Percentiles rank a stretch among this genome's conserved stretches.
Conservation (phyloP, 2,329 filamentous ascomycete genomes). For the Fusarium kyushuense region DNA sequence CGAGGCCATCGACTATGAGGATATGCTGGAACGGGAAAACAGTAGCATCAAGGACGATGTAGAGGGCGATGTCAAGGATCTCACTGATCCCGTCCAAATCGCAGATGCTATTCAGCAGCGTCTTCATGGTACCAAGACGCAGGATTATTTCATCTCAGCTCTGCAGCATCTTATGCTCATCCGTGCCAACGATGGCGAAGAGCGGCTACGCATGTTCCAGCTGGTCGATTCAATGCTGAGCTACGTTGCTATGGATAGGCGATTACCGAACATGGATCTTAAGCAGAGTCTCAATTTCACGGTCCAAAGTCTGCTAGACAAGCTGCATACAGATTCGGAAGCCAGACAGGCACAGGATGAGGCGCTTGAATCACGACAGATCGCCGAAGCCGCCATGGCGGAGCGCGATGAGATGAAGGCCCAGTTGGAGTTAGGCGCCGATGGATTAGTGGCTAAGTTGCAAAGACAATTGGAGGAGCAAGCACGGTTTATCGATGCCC, state of each 20-base stretch:
- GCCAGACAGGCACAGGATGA: constrained; percentile 93
- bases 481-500: constrained; percentile 87
- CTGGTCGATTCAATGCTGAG: constrained; percentile 98
- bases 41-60: constrained; percentile 90
- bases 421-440: constrained; percentile 89
- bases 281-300: constrained; percentile 98
- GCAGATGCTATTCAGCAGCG: constrained; percentile 92
- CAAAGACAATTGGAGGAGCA: constrained; percentile 97
- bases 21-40: constrained; percentile 91
- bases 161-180: constrained; percentile 96
- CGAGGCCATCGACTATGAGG: constrained; percentile 98
- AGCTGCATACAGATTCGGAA: constrained; percentile 95
- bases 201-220: constrained; percentile 95
- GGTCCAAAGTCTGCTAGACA: constrained; percentile 93
- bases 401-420: constrained; percentile 95
- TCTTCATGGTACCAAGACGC: constrained; percentile 83
- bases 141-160: constrained; percentile 96
- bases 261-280: constrained; percentile 95
- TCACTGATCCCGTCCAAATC: constrained; percentile 93
- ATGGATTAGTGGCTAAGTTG: constrained; percentile 91
- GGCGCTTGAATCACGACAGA: constrained; percentile 87
- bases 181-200: constrained; percentile 89
- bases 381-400: constrained; percentile 94
- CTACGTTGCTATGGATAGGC: constrained; percentile 97
- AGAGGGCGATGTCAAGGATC: constrained; percentile 88